Percentiles rank a stretch among this genome's conserved stretches.
These are phyloP conservation scores for Claviceps fusiformis DNA, from an alignment of 2,329 filamentous ascomycete species.

Conservation along the genomic window DNA sequence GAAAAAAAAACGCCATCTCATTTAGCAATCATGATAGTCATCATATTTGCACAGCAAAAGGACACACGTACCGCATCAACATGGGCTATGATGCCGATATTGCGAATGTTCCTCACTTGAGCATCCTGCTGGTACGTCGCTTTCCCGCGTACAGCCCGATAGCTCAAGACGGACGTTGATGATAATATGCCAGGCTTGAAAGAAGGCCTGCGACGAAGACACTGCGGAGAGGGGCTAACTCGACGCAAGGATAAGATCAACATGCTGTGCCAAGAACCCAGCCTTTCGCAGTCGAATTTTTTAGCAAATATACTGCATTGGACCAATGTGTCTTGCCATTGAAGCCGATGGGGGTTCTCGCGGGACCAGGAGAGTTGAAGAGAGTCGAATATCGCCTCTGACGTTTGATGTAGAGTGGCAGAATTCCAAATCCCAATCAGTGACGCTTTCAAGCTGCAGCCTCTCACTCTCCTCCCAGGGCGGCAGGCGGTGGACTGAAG, in stretches of 20 bases:
- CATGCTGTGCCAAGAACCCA: constrained; percentile 5
- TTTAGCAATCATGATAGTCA: constrained; percentile 3
- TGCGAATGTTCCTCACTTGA: constrained; percentile 50
- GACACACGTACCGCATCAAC: constrained; percentile 62
- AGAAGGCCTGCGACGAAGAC: background rate
- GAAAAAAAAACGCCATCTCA: background rate
- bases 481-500: background rate
- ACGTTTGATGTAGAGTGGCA: background rate
- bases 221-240: background rate
- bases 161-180: background rate
- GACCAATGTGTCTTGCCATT: background rate
- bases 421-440: background rate
- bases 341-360: background rate
- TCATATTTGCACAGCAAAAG: background rate
- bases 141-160: constrained; percentile 2
- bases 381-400: too few species aligned
- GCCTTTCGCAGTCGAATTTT: background rate
- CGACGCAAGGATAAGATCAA: constrained; percentile 7
- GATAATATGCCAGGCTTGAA: background rate
- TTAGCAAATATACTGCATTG: background rate
- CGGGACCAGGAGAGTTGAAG: background rate
- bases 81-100: constrained; percentile 97
- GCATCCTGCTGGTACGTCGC: constrained; percentile 12
- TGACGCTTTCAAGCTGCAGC: background rate
- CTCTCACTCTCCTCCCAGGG: background rate